Evolutionary conservation across 257 asterid genomes (phyloP).

Genomic region (Capsicum chinense): DNA sequence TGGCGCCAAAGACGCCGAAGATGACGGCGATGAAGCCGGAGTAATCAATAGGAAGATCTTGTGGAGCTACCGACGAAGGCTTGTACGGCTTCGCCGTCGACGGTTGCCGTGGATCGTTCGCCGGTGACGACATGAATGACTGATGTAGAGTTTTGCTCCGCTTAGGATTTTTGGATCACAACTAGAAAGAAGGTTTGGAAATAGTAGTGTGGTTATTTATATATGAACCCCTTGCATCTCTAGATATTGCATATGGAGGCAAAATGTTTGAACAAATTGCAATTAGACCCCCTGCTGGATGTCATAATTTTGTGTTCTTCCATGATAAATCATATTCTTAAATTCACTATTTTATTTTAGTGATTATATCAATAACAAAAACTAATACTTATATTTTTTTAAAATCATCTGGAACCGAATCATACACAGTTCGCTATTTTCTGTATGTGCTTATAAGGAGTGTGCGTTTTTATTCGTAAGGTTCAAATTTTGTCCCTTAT

Average conservation of each 20-base stretch:
- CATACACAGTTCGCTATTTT: no score
- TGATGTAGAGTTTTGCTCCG: neutral
- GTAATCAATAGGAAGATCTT: conserved; percentile 80
- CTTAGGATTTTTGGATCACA: neutral
- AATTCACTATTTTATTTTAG: neutral
- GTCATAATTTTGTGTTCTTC: neutral
- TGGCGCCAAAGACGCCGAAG: conserved; percentile 83
- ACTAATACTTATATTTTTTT: neutral
- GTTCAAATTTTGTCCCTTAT: no score
- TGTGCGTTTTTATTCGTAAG: no score
- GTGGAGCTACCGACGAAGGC: conserved; percentile 44
- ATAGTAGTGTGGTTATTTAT: neutral
- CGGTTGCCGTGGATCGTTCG: conserved; percentile 24
- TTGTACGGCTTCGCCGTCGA: conserved; percentile 21
- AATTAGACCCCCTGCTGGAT: neutral
- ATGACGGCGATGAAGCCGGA: conserved; percentile 84
- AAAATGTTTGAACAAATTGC: neutral
- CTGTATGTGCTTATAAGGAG: no score
- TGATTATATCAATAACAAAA: neutral
- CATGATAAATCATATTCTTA: neutral
- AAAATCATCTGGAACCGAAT: no score
- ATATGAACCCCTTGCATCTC: neutral
- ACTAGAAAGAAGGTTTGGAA: neutral
- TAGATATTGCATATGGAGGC: neutral
- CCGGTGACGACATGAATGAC: conserved; percentile 3